These are phyloP conservation scores for Ganoderma sinense DNA, from an alignment of 1,284 basidiomycete species.

Conservation along the genomic window DNA sequence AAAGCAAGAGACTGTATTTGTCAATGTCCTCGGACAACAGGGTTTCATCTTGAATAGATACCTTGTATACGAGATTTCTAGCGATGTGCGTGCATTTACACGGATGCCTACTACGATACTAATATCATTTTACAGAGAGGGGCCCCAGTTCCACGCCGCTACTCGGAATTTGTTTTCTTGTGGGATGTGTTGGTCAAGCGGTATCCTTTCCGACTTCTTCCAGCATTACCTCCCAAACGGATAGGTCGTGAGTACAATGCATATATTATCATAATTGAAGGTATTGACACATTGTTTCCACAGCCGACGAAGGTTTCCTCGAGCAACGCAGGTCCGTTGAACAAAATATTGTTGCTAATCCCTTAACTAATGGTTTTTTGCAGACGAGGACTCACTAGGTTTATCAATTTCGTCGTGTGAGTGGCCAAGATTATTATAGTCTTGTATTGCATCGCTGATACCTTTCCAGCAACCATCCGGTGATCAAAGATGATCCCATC, in stretches of 20 bases:
- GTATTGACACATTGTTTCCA: neutral
- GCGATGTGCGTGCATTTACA: slow-evolving; percentile 67
- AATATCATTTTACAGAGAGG: slow-evolving; percentile 53
- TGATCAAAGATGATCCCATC: slow-evolving; percentile 87
- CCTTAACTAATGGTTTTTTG: neutral
- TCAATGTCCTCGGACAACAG: slow-evolving; percentile 83
- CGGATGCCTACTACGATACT: neutral
- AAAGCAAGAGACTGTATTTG: slow-evolving; percentile 73
- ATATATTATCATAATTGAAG: slow-evolving; percentile 12
- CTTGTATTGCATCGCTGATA: slow-evolving; percentile 14
- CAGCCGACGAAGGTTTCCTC: slow-evolving; percentile 87
- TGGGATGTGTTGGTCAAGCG: slow-evolving; percentile 82
- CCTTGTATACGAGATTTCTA: slow-evolving; percentile 80
- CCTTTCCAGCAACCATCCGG: slow-evolving; percentile 80
- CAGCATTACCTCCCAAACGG: slow-evolving; percentile 90
- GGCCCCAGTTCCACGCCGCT: slow-evolving; percentile 74
- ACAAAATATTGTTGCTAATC: neutral
- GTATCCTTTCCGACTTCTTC: slow-evolving; percentile 93
- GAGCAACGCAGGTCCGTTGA: slow-evolving; percentile 78
- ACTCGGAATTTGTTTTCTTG: slow-evolving; percentile 91
- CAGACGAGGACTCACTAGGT: slow-evolving; percentile 85
- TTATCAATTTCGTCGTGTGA: slow-evolving; percentile 81
- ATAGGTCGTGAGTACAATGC: slow-evolving; percentile 74
- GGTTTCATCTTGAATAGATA: slow-evolving; percentile 89
- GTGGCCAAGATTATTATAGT: slow-evolving; percentile 36